A percentile compares a stretch with the other conserved stretches of the same genome.
phyloP scores from a whole-genome alignment of 495 filamentous ascomycete species.

The Trichoderma parareesei region DNA sequence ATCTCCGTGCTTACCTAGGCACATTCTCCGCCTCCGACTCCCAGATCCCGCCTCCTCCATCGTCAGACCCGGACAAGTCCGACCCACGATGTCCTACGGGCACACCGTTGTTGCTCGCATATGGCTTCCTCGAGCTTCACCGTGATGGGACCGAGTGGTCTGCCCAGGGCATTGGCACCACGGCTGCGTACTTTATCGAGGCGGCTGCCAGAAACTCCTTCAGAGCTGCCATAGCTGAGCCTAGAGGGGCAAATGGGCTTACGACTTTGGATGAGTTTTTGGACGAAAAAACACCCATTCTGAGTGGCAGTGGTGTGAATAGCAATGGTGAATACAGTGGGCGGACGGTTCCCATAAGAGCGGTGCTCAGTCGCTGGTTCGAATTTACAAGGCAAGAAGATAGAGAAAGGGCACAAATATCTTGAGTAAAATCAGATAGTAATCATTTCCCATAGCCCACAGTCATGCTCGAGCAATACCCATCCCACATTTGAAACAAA shows the following conservation, averaged over 20 bases:
- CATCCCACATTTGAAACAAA: background rate
- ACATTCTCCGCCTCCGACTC: constrained; percentile 34
- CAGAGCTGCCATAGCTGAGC: constrained; percentile 28
- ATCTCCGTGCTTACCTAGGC: constrained; percentile 67
- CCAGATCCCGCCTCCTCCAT: constrained; percentile 20
- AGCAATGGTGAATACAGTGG: constrained; percentile 56
- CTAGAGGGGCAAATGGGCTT: constrained; percentile 9
- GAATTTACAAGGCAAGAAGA: constrained; percentile 32
- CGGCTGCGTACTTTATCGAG: constrained; percentile 60
- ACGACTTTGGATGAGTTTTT: constrained; percentile 31
- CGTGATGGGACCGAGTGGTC: constrained; percentile 70
- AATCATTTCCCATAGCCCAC: background rate
- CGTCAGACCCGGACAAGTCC: background rate
- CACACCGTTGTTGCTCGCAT: constrained; percentile 46
- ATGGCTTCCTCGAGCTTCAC: constrained; percentile 62
- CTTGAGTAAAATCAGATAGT: background rate
- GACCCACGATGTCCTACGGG: background rate
- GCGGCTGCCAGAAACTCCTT: constrained; percentile 39
- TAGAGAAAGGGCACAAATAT: background rate
- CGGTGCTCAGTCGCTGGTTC: constrained; percentile 68
- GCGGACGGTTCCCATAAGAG: constrained; percentile 56
- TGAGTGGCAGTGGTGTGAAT: constrained; percentile 50
- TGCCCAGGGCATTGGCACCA: constrained; percentile 69
- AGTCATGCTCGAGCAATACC: background rate
- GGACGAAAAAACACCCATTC: constrained; percentile 50